A percentile compares a stretch with the other conserved stretches of the same genome.
phyloP scores from a whole-genome alignment of 2,329 filamentous ascomycete species.

The Phialophora tarda region DNA sequence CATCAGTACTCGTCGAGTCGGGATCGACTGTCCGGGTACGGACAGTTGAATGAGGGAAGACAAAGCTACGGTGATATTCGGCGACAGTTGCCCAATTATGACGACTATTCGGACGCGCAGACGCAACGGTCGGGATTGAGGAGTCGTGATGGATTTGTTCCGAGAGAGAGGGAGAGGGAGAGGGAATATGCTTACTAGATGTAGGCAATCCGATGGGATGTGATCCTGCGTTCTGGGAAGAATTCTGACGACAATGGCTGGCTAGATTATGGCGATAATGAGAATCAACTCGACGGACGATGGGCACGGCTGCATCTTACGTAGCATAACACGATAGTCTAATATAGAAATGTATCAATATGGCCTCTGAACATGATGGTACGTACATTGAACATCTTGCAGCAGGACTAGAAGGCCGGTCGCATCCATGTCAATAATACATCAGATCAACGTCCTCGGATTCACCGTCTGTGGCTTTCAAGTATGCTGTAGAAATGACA shows the following conservation, averaged over 20 bases:
- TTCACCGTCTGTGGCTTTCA: no score
- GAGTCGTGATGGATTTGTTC: constrained; percentile 16
- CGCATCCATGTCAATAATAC: not conserved
- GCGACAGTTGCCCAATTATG: constrained; percentile 30
- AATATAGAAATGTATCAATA: constrained; percentile 10
- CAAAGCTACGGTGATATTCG: constrained; percentile 36
- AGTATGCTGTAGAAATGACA: no score
- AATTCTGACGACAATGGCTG: constrained; percentile 8
- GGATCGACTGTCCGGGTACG: constrained; percentile 28
- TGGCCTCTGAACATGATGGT: not conserved
- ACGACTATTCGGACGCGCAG: constrained; percentile 32
- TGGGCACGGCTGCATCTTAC: not conserved
- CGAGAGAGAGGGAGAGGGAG: constrained; percentile 14
- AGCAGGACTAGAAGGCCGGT: not conserved
- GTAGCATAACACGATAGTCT: not conserved
- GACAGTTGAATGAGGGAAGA: constrained; percentile 26
- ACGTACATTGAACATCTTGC: not conserved
- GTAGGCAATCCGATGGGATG: not conserved
- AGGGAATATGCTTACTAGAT: constrained; percentile 33
- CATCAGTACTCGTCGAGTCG: constrained; percentile 25
- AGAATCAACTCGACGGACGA: not conserved
- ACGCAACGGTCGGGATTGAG: constrained; percentile 18
- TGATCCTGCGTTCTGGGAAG: not conserved
- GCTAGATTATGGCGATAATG: constrained; percentile 5
- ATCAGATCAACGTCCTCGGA: no score